Percentiles rank a stretch among this genome's conserved stretches.
phyloP scores from a whole-genome alignment of 352 stramenopile genomes.

The Blastocystis sp. region DNA sequence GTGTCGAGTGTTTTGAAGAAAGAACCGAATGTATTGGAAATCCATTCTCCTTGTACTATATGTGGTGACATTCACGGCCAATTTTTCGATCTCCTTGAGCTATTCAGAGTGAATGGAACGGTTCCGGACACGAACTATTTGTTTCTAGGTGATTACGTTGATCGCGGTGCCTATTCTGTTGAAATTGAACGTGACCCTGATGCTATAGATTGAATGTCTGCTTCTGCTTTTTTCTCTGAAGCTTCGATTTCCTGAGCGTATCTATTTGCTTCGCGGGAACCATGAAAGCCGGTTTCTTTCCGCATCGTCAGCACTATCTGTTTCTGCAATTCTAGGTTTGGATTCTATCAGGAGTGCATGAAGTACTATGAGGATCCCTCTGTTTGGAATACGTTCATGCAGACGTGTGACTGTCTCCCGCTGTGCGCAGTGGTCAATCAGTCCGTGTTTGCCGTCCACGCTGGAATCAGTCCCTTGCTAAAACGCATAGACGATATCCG shows the following conservation, averaged over 20 bases:
- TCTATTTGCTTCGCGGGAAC: conserved; percentile 84
- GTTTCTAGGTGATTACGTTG: conserved; percentile 93
- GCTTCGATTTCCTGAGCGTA: conserved; percentile 76
- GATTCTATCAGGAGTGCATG: conserved; percentile 73
- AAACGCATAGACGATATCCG: conserved; percentile 82
- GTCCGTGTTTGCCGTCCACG: conserved; percentile 81
- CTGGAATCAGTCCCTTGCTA: conserved; percentile 72
- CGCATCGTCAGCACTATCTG: background rate
- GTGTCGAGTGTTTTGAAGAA: conserved; percentile 87
- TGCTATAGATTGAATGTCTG: conserved; percentile 61
- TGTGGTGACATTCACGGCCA: conserved; percentile 87
- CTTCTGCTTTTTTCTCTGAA: conserved; percentile 71
- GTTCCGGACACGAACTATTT: conserved; percentile 75
- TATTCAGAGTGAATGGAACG: conserved; percentile 78
- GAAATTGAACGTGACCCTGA: conserved; percentile 64
- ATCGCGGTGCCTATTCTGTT: conserved; percentile 84
- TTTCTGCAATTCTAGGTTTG: conserved; percentile 61
- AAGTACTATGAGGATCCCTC: conserved; percentile 72
- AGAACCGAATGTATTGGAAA: conserved; percentile 94
- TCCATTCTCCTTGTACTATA: conserved; percentile 91
- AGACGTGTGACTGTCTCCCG: conserved; percentile 85
- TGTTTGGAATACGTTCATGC: conserved; percentile 93
- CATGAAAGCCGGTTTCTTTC: conserved; percentile 74
- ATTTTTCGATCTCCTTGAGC: conserved; percentile 85
- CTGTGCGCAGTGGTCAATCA: conserved; percentile 85